Conservation (phyloP, 1,139 yeast genomes). For the Debaryomyces sp. region DNA sequence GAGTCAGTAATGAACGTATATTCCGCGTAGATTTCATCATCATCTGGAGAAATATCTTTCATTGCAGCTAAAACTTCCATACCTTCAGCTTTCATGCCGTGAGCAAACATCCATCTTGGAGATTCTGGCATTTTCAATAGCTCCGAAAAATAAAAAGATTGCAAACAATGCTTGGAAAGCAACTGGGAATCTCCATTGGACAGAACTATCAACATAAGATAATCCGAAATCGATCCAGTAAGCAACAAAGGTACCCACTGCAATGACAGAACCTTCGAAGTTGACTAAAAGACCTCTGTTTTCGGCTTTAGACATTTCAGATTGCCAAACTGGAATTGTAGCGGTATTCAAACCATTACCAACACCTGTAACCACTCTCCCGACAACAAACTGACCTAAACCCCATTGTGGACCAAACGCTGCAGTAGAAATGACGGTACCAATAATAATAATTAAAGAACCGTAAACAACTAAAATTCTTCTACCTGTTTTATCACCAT, state of each 20-base stretch:
- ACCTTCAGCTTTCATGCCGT: constrained; percentile 53
- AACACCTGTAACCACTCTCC: constrained; percentile 51
- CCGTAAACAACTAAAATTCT: constrained; percentile 43
- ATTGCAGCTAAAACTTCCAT: constrained; percentile 39
- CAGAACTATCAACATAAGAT: constrained; percentile 46
- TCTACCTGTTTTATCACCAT: constrained; percentile 53
- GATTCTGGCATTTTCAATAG: constrained; percentile 25
- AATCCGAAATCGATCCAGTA: constrained; percentile 60
- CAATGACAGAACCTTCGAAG: constrained; percentile 69
- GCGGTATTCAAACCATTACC: constrained; percentile 38
- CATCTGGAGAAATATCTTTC: constrained; percentile 36
- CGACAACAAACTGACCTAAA: constrained; percentile 47
- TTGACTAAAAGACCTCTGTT: constrained; percentile 58
- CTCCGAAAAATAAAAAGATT: constrained; percentile 17
- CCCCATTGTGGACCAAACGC: constrained; percentile 60
- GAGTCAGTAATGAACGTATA: constrained; percentile 41
- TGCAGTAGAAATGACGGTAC: constrained; percentile 47
- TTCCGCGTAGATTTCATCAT: constrained; percentile 48
- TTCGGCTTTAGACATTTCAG: constrained; percentile 35
- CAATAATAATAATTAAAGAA: constrained; percentile 40
- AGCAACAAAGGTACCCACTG: constrained; percentile 39
- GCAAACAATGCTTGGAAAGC: constrained; percentile 28
- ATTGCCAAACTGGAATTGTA: constrained; percentile 45
- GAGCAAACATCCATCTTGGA: constrained; percentile 46
- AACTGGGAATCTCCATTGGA: constrained; percentile 36